Base-by-base conservation (phyloP, 1,284 basidiomycete genomes). In the Sporisorium reilianum region DNA sequence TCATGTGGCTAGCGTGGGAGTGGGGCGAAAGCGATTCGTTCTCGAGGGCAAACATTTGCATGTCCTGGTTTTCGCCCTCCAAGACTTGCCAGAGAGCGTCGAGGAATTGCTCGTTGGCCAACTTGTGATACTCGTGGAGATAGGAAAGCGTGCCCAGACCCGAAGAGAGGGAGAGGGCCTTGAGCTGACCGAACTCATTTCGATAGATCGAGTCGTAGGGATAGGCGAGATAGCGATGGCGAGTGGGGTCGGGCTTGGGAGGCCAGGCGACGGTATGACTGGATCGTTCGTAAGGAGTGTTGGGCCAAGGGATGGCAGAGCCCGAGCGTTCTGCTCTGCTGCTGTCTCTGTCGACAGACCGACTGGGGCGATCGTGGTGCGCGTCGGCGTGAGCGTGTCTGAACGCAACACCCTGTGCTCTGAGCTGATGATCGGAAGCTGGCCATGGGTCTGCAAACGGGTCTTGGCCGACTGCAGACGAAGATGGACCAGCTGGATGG, bases 71-170 rank as follows among this genome's bases (percentile, higher is more conserved):
- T 23, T 75, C 72, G 6, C 73, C 68, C 22, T 75, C 73, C 30
- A 75, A 58, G 0, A 75, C 73, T 30, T 75, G 73, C 73, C 73
- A 75, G 20, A 75, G 51, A 9, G 73, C 73, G 36, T 75, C 73
- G 25, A 75, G 73, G 38, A 75, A 71, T 30, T 75, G 73, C 48
- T 75, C 73, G 55, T 75, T 75, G 34, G 73, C 73, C 25, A 75
- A 55, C 44, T 75, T 75, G 61, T 75, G 73, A 44, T 75, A 75
- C 45, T 75, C 68, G 55, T 75, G 73, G 32, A 75, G 62, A 25
- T 75, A 75, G 20, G 73, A 75, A 45, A 75, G 68, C 6, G 73
- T 71, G 32, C 73, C 73, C 3, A 75, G 68, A 2, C 73, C 73
- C 2, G 73, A 75, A 2, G 73, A 75, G 16, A 71, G 45, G 12